Conservation (phyloP, 1,284 basidiomycete genomes). For the Testicularia cyperi region DNA sequence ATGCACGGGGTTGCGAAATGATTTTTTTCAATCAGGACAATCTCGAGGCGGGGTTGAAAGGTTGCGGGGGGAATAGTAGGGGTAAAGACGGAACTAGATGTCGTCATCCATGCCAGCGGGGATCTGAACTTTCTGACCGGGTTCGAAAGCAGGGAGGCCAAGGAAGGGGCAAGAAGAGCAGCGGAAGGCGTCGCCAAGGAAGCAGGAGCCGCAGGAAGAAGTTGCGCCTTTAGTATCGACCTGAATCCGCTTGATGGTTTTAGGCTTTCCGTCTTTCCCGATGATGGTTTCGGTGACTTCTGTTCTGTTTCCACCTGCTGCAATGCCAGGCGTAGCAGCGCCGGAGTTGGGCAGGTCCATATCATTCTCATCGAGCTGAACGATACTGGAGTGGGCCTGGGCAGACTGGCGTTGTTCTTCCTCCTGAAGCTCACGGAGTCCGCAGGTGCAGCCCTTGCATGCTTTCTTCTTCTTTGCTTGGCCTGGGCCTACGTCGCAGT, state of each 20-base stretch:
- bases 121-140: constrained; percentile 89
- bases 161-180: constrained; percentile 94
- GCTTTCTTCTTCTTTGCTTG: constrained; percentile 53
- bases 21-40: too few relatives aligned
- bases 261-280: constrained; percentile 51
- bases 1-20: too few relatives aligned
- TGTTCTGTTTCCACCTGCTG: constrained; percentile 21
- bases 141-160: constrained; percentile 94
- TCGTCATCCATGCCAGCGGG: constrained; percentile 57
- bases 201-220: constrained; percentile 96
- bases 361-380: constrained; percentile 50
- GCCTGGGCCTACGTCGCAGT: constrained; percentile 52
- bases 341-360: constrained; percentile 49
- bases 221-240: constrained; percentile 65
- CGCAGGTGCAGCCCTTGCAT: constrained; percentile 60
- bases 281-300: constrained; percentile 51
- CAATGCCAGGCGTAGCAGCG: constrained; percentile 2
- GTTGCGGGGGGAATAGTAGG: too few relatives aligned
- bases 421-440: constrained; percentile 56
- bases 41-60: too few relatives aligned
- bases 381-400: constrained; percentile 27
- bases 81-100: too few relatives aligned
- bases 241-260: constrained; percentile 56
- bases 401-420: constrained; percentile 47
- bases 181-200: constrained; percentile 94